phyloP scores from a whole-genome alignment of 2,329 filamentous ascomycete species.

The Paramyrothecium roridum region DNA sequence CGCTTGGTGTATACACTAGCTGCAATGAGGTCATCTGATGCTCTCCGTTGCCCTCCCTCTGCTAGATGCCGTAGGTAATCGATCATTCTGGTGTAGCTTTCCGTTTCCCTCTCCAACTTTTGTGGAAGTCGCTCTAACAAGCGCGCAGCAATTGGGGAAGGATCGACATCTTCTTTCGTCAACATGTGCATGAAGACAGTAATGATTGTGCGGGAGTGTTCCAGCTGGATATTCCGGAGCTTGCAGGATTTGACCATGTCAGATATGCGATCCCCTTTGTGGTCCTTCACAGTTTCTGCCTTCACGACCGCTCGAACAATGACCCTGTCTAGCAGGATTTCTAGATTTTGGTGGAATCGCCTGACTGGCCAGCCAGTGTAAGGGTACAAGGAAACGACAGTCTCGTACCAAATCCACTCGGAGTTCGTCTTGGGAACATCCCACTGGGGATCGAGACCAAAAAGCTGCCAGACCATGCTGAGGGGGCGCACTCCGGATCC shows the following conservation, averaged over 20 bases:
- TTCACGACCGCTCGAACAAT: constrained; percentile 13
- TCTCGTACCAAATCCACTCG: constrained; percentile 14
- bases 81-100: constrained; percentile 9
- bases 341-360: constrained; percentile 8
- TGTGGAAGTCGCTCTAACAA: constrained; percentile 6
- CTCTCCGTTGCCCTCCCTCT: constrained; percentile 4
- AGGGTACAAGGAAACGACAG: constrained; percentile 9
- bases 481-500: constrained; percentile 12
- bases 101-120: constrained; percentile 7
- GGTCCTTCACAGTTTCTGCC: constrained; percentile 5
- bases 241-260: constrained; percentile 11
- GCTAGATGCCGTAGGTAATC: constrained; percentile 9
- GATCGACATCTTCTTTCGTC: constrained; percentile 3
- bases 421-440: constrained; percentile 8
- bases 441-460: constrained; percentile 7
- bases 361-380: constrained; percentile 13
- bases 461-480: constrained; percentile 15
- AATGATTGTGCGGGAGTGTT: constrained; percentile 12
- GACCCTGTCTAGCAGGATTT: constrained; percentile 10
- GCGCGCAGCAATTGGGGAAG: constrained; percentile 3
- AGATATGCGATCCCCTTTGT: constrained; percentile 5
- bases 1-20: constrained; percentile 12
- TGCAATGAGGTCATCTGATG: constrained; percentile 1
- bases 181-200: constrained; percentile 11
- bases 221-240: constrained; percentile 12